A percentile compares a stretch with the other conserved stretches of the same genome.
These are phyloP conservation scores for Penicillium parvum DNA, from an alignment of 495 filamentous ascomycete genomes.

Conservation along the genomic window DNA sequence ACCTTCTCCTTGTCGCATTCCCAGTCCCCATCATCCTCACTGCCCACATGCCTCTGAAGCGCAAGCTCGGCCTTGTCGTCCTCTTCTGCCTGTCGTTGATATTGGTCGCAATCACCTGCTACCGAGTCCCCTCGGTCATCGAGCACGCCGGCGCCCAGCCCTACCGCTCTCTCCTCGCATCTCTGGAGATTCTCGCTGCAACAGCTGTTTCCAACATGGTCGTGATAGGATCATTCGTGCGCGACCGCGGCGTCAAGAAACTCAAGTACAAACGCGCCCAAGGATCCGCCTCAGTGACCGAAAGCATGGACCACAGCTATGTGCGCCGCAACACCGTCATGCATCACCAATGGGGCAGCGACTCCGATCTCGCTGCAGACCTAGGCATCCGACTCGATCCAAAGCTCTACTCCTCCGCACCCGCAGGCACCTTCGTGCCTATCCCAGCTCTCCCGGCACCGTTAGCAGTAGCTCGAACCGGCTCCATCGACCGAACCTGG, in stretches of 20 bases:
- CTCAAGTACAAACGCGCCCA: slow-evolving; percentile 57
- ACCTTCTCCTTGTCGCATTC: slow-evolving; percentile 79
- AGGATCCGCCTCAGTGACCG: slow-evolving; percentile 50
- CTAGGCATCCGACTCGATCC: slow-evolving; percentile 63
- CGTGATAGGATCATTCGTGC: slow-evolving; percentile 76
- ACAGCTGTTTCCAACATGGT: slow-evolving; percentile 73
- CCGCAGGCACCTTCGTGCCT: not conserved
- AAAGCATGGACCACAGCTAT: slow-evolving; percentile 48
- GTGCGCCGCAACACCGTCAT: slow-evolving; percentile 47
- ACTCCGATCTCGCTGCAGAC: slow-evolving; percentile 72
- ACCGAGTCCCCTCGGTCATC: slow-evolving; percentile 71
- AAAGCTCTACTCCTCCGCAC: slow-evolving; percentile 44
- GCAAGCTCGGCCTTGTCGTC: slow-evolving; percentile 61
- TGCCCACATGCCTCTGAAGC: slow-evolving; percentile 62
- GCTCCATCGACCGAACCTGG: slow-evolving; percentile 30
- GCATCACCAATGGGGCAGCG: slow-evolving; percentile 72
- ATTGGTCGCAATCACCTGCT: slow-evolving; percentile 70
- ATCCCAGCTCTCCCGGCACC: slow-evolving; percentile 36
- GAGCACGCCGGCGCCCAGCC: slow-evolving; percentile 59
- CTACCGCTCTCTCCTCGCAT: slow-evolving; percentile 71
- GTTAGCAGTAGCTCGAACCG: slow-evolving; percentile 21
- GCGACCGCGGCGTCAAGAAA: slow-evolving; percentile 75
- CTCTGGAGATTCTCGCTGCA: slow-evolving; percentile 72
- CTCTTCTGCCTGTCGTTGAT: slow-evolving; percentile 79
- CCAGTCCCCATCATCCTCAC: slow-evolving; percentile 81